Base-by-base conservation (phyloP, 345 rosid species). In the Citrus trifoliata region DNA sequence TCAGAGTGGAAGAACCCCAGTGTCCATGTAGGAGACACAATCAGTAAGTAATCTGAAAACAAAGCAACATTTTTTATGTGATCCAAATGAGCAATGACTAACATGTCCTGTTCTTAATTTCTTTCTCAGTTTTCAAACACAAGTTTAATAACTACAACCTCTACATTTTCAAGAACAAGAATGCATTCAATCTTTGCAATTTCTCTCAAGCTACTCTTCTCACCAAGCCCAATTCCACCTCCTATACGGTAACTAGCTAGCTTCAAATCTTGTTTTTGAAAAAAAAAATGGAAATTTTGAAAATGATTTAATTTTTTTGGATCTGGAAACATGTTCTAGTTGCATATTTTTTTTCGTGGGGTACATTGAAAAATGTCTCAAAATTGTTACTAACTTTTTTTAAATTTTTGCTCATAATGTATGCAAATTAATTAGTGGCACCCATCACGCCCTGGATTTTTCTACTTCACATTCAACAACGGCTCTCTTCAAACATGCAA, bases 381-480 rank as follows among this genome's bases (percentile, higher is more conserved):
- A 46, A 46, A 46, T 46, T 46, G 51, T 12, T 46, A 13, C 51
- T 46, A 46, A 46, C 51, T 1, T 46, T 46, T 46, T 12, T 10
- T 1, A 3, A 10, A 42, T 3, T 12, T 42, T 10, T 1, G 5
- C 58, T 53, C 19, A 19, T 18, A 18, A 53, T 53, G 58, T 5
- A 53, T 53, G 22, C 21, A 53, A 53, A 53, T 5, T 53, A 18
- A 53, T 53, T 18, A 94, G 99, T 96, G 99, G 99, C 84, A 93
- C 66, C 93, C 97, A 60, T 92, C 99, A 53, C 92, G 98, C 60
- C 84, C 88, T 83, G 98, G 99, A 35, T 88, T 85, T 71, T 96
- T 82, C 95, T 96, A 91, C 92, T 96, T 96, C 79, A 53, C 88
- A 60, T 93, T 94, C 92, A 83, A 85, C 89, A 93, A 87, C 83